Evolutionary conservation across 108 stramenopile species (phyloP).

Genomic region (Schizochytrium sp.): DNA sequence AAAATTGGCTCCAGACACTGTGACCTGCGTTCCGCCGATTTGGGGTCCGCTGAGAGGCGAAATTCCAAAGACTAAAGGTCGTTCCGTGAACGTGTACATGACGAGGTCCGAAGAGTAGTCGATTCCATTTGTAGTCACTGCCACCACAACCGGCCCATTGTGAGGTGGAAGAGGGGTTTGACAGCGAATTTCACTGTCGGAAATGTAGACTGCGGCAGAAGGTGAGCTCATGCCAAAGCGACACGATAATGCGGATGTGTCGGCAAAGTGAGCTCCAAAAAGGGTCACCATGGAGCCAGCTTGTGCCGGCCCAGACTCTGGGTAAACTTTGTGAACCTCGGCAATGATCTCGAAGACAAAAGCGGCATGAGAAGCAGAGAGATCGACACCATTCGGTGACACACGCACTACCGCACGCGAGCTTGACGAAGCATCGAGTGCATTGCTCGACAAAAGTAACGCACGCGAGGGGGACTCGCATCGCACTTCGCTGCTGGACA

Average conservation of each 20-base stretch:
- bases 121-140: slow-evolving; percentile 54
- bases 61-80: neutral
- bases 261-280: neutral
- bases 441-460: neutral
- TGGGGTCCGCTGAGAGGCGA: neutral
- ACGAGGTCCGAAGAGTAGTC: slow-evolving; percentile 41
- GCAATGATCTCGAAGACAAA: neutral
- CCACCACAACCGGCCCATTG: slow-evolving; percentile 44
- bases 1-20: neutral
- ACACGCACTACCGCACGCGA: neutral
- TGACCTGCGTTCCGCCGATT: neutral
- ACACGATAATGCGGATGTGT: neutral
- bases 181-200: neutral
- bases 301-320: neutral
- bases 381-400: neutral
- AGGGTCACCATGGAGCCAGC: neutral
- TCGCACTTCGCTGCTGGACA: neutral
- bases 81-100: neutral
- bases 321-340: neutral
- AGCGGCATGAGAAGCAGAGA: neutral
- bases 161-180: neutral
- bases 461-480: neutral
- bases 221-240: neutral
- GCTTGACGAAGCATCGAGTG: neutral
- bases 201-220: neutral